A percentile compares a stretch with the other conserved stretches of the same genome.
These are phyloP conservation scores for Kwoniella botswanensis DNA, from an alignment of 768 basidiomycete species.

Conservation along the genomic window DNA sequence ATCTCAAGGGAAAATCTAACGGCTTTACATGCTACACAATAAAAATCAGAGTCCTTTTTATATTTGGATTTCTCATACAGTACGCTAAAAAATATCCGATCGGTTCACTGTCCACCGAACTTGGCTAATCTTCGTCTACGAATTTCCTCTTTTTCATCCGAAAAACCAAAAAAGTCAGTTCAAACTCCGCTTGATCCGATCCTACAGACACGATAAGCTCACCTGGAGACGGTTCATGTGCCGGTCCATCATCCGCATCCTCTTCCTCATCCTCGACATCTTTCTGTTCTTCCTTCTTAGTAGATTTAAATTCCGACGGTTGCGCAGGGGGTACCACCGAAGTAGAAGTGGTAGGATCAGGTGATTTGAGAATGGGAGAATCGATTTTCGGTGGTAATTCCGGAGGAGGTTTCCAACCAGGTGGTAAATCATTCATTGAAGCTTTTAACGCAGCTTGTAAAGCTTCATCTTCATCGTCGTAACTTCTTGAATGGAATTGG, in stretches of 20 bases:
- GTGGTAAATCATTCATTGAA: slow-evolving; percentile 71
- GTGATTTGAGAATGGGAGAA: slow-evolving; percentile 17
- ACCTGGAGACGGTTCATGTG: slow-evolving; percentile 72
- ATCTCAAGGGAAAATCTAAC: no score
- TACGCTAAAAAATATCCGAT: neutral
- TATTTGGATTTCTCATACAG: no score
- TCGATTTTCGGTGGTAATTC: slow-evolving; percentile 28
- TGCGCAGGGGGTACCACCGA: neutral
- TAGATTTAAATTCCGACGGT: slow-evolving; percentile 12
- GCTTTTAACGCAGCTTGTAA: slow-evolving; percentile 86
- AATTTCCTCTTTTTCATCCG: slow-evolving; percentile 36
- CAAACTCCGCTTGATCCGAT: no score
- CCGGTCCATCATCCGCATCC: slow-evolving; percentile 61
- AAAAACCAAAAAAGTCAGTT: no score
- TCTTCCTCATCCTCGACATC: slow-evolving; percentile 36
- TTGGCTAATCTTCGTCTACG: slow-evolving; percentile 54
- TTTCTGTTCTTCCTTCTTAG: slow-evolving; percentile 40
- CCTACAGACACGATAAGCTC: slow-evolving; percentile 56
- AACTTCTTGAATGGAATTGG: slow-evolving; percentile 38
- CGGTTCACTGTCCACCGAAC: slow-evolving; percentile 63
- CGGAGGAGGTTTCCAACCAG: slow-evolving; percentile 61
- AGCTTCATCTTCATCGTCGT: slow-evolving; percentile 83
- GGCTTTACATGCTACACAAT: no score
- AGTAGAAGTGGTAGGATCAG: slow-evolving; percentile 14
- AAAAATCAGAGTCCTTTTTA: no score